Conservation (phyloP, 164 flowering plant genomes). For the Magnolia officinalis region DNA sequence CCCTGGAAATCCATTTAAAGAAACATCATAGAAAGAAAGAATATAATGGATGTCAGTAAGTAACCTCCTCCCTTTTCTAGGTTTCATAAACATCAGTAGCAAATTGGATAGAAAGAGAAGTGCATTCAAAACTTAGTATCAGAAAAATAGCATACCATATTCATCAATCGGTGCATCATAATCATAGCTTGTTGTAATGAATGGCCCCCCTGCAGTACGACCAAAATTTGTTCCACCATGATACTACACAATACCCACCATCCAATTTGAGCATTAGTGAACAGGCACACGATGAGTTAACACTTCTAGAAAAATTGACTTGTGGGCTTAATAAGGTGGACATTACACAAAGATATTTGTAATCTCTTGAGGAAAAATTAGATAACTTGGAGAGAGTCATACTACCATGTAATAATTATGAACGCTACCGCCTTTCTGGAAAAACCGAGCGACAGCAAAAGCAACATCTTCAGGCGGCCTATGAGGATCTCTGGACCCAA, state of each 20-base stretch:
- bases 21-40: not conserved
- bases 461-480: constrained; percentile 96
- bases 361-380: not conserved
- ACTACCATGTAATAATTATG: constrained; percentile 94
- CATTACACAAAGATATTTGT: not conserved
- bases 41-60: not conserved
- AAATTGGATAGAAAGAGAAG: not conserved
- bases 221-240: constrained; percentile 99
- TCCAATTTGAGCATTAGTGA: not conserved
- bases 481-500: constrained; percentile 85
- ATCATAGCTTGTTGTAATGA: constrained; percentile 97
- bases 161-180: constrained; percentile 99
- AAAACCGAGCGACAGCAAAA: constrained; percentile 90
- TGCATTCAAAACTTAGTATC: not conserved
- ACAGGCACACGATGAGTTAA: not conserved
- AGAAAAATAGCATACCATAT: constrained; percentile 52
- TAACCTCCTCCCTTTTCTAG: not conserved
- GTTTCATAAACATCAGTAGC: not conserved
- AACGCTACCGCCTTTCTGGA: constrained; percentile 91
- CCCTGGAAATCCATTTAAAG: constrained; percentile 41
- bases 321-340: not conserved
- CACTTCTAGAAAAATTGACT: not conserved
- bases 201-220: constrained; percentile 96
- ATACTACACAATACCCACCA: constrained; percentile 42
- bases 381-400: not conserved